Base-by-base conservation (phyloP, 257 asterid genomes). In the Scutellaria baicalensis region DNA sequence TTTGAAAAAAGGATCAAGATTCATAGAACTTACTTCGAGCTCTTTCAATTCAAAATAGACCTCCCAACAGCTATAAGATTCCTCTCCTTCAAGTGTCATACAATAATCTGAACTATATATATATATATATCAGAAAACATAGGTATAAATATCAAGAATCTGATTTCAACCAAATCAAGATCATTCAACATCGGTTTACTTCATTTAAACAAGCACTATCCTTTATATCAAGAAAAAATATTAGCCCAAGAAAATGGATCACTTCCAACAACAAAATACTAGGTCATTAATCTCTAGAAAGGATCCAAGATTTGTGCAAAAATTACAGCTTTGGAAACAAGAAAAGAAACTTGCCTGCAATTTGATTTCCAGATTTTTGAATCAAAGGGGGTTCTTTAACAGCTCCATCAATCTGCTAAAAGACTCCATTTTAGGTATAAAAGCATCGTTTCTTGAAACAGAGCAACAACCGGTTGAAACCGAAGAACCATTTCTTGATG, bases 11-110 rank as follows among this genome's bases (percentile, higher is more conserved):
- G 6, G 62, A 27, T 35, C 64, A 16, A 59, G 49, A 39, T 59
- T 57, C 39, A 21, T 18, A 47, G 6, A 49, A 84, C 88, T 86
- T 81, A 94, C 99, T 82, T 91, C 93, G 61, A 94, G 97, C 51
- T 94, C 90, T 79, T 91, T 84, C 77, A 94, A 97, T 70, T 94
- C 97, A 78, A 91, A 89, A 74, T 94, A 94, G 23, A 97, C 99
- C 75, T 72, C 64, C 99, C 99, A 94, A 84, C 99, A 94, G 83
- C 91, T 76, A 72, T 89, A 94, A 1, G 84, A 84, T 6, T 75
- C 89, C 48, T 91, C 99, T 57, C 97, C 99, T 31, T 94, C 97
- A 14, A 94, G 87, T 8, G 89, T 87, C 76, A 81, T 78, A 66
- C 99, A 94, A 56, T 94, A 91, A 85, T 91, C 99, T 94, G 81